A percentile compares a stretch with the other conserved stretches of the same genome.
Conservation (phyloP, 768 basidiomycete genomes). For the Fistulinella prunicolor region DNA sequence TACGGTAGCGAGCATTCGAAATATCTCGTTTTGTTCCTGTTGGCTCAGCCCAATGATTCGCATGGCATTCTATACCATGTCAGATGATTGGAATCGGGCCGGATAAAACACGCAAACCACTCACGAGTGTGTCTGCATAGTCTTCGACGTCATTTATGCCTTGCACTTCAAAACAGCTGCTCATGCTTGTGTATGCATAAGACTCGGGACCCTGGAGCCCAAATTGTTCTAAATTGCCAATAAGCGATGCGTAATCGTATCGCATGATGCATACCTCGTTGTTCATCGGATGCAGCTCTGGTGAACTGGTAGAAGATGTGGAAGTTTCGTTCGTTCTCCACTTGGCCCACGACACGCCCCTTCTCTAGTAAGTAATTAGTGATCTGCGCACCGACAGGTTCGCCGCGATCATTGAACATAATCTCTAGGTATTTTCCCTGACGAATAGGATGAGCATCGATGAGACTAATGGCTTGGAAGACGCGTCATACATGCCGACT, state of each 20-base stretch:
- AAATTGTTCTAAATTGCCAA: constrained; percentile 66
- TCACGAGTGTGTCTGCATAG: constrained; percentile 83
- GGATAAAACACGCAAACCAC: constrained; percentile 25
- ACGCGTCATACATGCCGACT: constrained; percentile 85
- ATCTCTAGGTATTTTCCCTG: constrained; percentile 99
- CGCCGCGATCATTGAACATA: constrained; percentile 93
- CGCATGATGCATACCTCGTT: constrained; percentile 62
- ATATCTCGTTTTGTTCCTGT: constrained; percentile 88
- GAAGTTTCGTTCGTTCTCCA: constrained; percentile 94
- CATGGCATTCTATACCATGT: constrained; percentile 76
- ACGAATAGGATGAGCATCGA: constrained; percentile 12
- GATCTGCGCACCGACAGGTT: constrained; percentile 96
- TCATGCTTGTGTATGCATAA: constrained; percentile 89
- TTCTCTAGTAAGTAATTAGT: constrained; percentile 99
- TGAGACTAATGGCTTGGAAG: not conserved
- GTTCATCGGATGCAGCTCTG: constrained; percentile 85
- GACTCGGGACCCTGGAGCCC: constrained; percentile 95
- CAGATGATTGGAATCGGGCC: no score
- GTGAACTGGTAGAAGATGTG: constrained; percentile 99
- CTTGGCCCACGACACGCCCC: constrained; percentile 93
- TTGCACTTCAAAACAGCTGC: constrained; percentile 87
- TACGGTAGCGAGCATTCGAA: constrained; percentile 86
- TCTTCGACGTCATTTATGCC: constrained; percentile 90
- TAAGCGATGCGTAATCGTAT: constrained; percentile 8
- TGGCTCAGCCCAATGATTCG: constrained; percentile 81